phyloP scores from a whole-genome alignment of 2,329 filamentous ascomycete genomes.

The Incumbomyces delicatus region DNA sequence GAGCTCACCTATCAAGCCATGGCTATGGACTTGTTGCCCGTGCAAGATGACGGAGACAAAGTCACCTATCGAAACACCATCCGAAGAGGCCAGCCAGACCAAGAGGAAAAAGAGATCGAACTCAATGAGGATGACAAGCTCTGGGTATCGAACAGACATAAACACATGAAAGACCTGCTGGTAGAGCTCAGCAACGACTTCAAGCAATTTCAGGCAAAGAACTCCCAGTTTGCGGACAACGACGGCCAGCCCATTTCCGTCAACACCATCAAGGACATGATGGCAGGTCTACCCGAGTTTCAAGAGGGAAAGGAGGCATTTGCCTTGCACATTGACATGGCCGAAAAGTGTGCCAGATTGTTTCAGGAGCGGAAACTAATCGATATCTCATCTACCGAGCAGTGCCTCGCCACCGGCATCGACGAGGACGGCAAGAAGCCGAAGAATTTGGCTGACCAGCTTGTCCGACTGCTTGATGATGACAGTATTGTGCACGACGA shows the following conservation, averaged over 20 bases:
- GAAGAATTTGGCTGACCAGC: slow-evolving; percentile 75
- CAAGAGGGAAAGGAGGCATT: slow-evolving; percentile 93
- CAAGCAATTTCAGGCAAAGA: slow-evolving; percentile 78
- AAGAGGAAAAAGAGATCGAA: slow-evolving; percentile 82
- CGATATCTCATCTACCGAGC: slow-evolving; percentile 80
- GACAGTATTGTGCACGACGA: slow-evolving; percentile 62
- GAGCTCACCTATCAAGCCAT: slow-evolving; percentile 99
- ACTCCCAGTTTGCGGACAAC: slow-evolving; percentile 80
- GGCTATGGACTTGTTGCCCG: slow-evolving; percentile 84
- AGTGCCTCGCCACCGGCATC: slow-evolving; percentile 80
- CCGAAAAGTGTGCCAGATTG: slow-evolving; percentile 89
- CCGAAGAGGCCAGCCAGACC: slow-evolving; percentile 60
- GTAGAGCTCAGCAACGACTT: slow-evolving; percentile 90
- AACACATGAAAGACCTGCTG: slow-evolving; percentile 96
- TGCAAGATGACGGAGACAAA: slow-evolving; percentile 76
- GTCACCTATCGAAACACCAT: slow-evolving; percentile 72
- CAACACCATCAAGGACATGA: slow-evolving; percentile 92
- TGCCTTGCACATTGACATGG: slow-evolving; percentile 90
- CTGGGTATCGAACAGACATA: slow-evolving; percentile 89
- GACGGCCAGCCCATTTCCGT: slow-evolving; percentile 62
- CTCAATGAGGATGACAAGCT: slow-evolving; percentile 84
- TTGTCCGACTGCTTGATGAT: slow-evolving; percentile 82
- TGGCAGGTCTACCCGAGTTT: slow-evolving; percentile 88
- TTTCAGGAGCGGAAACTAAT: slow-evolving; percentile 78
- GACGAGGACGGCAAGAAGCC: slow-evolving; percentile 89